Evolutionary conservation across 805 yeast species (phyloP).

Genomic region (Nakazawaea sp.): DNA sequence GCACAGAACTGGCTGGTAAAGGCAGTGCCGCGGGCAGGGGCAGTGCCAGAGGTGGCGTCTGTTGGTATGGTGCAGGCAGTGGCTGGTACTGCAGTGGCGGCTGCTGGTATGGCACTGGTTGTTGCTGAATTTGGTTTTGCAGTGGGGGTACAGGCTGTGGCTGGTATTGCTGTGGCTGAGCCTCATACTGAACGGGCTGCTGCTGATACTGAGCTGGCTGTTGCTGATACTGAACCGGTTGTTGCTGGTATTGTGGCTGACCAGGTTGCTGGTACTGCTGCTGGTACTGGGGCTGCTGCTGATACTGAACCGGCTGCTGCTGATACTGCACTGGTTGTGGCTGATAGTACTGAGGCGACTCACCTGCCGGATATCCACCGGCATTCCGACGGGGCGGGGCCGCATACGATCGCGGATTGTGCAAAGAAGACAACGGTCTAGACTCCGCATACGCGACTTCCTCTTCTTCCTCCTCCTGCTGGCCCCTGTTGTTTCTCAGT

Average conservation of each 20-base stretch:
- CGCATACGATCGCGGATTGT: constrained; percentile 29
- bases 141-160: constrained; percentile 8
- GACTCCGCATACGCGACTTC: constrained; percentile 9
- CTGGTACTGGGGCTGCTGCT: constrained; percentile 10
- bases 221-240: constrained; percentile 13
- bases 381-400: constrained; percentile 33
- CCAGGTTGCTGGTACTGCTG: constrained; percentile 16
- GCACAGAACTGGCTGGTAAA: constrained; percentile 13
- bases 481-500: constrained; percentile 8
- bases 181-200: constrained; percentile 14
- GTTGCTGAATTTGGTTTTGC: constrained; percentile 9
- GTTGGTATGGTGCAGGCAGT: constrained; percentile 13
- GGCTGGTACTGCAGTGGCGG: constrained; percentile 9
- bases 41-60: constrained; percentile 13
- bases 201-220: constrained; percentile 15
- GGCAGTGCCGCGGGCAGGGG: constrained; percentile 13
- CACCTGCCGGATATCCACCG: constrained; percentile 11
- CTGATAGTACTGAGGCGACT: constrained; percentile 1
- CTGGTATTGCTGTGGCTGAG: constrained; percentile 10
- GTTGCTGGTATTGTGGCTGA: constrained; percentile 14
- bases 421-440: constrained; percentile 15
- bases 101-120: constrained; percentile 9
- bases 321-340: constrained; percentile 13
- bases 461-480: constrained; percentile 12
- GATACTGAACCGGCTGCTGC: constrained; percentile 11